Base-by-base conservation (phyloP, 1,284 basidiomycete species). In the Fomitopsis pinicola region DNA sequence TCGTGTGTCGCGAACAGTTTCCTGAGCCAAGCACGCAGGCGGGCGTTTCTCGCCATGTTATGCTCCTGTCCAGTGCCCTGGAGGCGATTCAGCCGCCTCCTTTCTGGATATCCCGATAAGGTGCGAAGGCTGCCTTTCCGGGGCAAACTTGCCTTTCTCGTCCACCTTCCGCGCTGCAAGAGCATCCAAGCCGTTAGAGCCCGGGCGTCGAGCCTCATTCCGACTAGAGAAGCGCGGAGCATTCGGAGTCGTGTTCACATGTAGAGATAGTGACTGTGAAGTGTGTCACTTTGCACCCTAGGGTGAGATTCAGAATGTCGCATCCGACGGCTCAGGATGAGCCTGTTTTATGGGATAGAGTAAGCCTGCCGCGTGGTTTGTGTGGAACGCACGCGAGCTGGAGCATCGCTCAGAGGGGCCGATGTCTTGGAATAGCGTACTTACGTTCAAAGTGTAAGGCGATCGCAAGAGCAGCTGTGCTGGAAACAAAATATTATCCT, bases 101-200 rank as follows among this genome's bases (percentile, higher is more conserved):
- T 40, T 14, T 38, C 15, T 5, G n/a, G 26, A 30, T 12, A 10
- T 17, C 57, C 57, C n/a, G 22, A 58, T 58, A 58, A 58, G 57
- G 57, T 58, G 33, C 57, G 44, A n/a, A 28, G 30, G n/a, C 57
- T 58, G 57, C 57, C 57, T 58, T 58, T 58, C 57, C 45, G 57
- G 57, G 57, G n/a, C 57, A 42, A 48, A 58, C 28, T 22, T 57
- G 55, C 55, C 55, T 57, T 57, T 57, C 28, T 26, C 22, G 55
- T 57, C 10, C 22, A n/a, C 5, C 53, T 12, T 14, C 36, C 36
- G 17, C 12, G 7, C 17, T 12, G n/a, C 10, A 33, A 15, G 19
- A 8, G 14, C 19, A 42, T n/a, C 5, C 38, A 30, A 33, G 8
- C 14, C 48, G 17, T 22, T 26, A 50, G 45, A 28, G 26, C 22